Base-by-base conservation (phyloP, 352 stramenopile species). In the Globisporangium orthogonon region DNA sequence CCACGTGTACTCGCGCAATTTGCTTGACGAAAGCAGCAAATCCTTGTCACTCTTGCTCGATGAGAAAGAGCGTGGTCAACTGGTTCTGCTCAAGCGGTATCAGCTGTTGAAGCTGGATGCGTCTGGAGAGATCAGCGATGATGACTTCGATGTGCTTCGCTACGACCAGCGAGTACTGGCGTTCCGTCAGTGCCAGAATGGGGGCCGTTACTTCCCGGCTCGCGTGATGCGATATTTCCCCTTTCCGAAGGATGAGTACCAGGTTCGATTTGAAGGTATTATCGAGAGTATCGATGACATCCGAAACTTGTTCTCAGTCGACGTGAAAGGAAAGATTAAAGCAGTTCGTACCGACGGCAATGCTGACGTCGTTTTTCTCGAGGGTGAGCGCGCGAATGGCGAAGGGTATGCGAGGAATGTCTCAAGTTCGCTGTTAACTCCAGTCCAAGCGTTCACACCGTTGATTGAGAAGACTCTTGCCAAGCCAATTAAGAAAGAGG, bases 161-260 rank as follows among this genome's bases (percentile, higher is more conserved):
- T 91, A 73, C 39, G 74, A 83, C 15, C 74, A 91, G 50, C 80
- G 70, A 3, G 77, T 91, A 9, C 65, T 91, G 43, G 81, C 78
- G 40, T 89, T 86, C 56, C 78, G 81, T 13, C 60, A 59, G 40
- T 86, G 78, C 30, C 60, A 65, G 5, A 65, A 76, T n/a, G 75
- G 76, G 17, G 80, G 77, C 0, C 73, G 77, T 1, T 90, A 82
- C 57, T 81, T 82, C 51, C 76, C 77, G 0, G 80, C 73, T 14
- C 71, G 74, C 40, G 63, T 90, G 15, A 68, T 71, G 50, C 63
- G 71, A 11, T 88, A 86, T 47, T 64, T 69, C 4, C 70, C 76
- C 13, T 87, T 78, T 31, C 73, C 74, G 3, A 3, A 52, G 1
- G 74, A 87, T 31, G 61, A 62, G 11, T 90, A 88, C 47, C 50